A percentile compares a stretch with the other conserved stretches of the same genome.
Conservation (phyloP, 2,329 filamentous ascomycete species). For the Cladosporium halotolerans region DNA sequence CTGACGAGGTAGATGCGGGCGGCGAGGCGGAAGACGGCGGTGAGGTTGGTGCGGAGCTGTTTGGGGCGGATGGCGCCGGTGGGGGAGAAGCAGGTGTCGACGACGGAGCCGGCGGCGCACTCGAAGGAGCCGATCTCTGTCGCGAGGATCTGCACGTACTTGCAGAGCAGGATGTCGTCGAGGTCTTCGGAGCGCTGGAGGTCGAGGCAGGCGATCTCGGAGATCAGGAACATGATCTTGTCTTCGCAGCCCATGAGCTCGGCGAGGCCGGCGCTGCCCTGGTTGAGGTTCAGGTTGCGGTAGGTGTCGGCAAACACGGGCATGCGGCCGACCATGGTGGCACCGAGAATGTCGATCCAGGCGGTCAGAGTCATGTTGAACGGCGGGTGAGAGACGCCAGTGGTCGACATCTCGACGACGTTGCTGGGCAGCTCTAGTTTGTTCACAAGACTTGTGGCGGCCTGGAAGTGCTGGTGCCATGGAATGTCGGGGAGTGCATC, state of each 20-base stretch:
- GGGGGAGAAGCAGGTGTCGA: conserved; percentile 48
- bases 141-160: conserved; percentile 81
- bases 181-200: conserved; percentile 76
- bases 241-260: conserved; percentile 98
- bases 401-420: conserved; percentile 41
- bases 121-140: conserved; percentile 81
- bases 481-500: conserved; percentile 84
- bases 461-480: conserved; percentile 96
- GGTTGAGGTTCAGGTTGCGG: conserved; percentile 76
- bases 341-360: conserved; percentile 96
- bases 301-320: conserved; percentile 93
- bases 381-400: conserved; percentile 56
- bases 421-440: conserved; percentile 72
- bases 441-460: conserved; percentile 75
- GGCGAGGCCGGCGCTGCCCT: conserved; percentile 64
- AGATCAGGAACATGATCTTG: conserved; percentile 94
- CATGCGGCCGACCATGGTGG: conserved; percentile 81
- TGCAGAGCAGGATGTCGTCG: conserved; percentile 78
- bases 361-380: conserved; percentile 94
- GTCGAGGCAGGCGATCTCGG: conserved; percentile 93
- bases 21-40: conserved; percentile 80
- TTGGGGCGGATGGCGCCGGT: conserved; percentile 73
- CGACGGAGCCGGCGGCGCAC: conserved; percentile 37
- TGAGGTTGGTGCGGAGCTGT: conserved; percentile 83
- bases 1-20: conserved; percentile 96